Percentiles rank a stretch among this genome's conserved stretches.
Conservation (phyloP, 306 rosid species). For the Echinosophora koreensis region DNA sequence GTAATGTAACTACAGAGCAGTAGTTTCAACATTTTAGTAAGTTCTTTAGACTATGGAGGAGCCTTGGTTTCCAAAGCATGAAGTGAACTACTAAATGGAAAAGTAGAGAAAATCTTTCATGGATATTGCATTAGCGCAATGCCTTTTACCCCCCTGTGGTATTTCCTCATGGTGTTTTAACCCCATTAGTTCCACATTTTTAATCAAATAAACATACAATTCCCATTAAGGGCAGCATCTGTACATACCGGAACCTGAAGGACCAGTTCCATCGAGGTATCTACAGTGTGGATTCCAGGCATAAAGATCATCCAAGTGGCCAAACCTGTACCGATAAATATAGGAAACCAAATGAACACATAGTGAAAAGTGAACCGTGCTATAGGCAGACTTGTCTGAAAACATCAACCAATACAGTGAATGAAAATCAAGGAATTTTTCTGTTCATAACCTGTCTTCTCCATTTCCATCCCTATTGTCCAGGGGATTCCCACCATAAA, state of each 20-base stretch:
- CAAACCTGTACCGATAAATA: conserved; percentile 67
- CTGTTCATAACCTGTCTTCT: conserved; percentile 74
- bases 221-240: conserved; percentile 15
- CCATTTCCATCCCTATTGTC: conserved; percentile 81
- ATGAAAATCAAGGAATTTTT: conserved; percentile 34
- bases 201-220: conserved; percentile 32
- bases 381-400: conserved; percentile 34
- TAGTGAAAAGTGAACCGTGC: background rate
- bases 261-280: conserved; percentile 86
- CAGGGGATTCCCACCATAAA: conserved; percentile 83
- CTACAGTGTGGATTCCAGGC: conserved; percentile 97
- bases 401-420: conserved; percentile 25
- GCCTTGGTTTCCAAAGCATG: conserved; percentile 19
- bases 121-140: background rate
- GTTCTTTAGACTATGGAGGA: conserved; percentile 19
- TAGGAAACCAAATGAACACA: conserved; percentile 17
- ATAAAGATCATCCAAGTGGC: conserved; percentile 90
- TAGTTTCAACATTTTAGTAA: conserved; percentile 31
- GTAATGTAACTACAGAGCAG: conserved; percentile 14
- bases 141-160: conserved; percentile 7
- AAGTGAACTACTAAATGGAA: conserved; percentile 6
- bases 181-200: conserved; percentile 13
- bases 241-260: conserved; percentile 69
- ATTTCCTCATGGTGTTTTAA: conserved; percentile 19
- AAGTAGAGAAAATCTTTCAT: conserved; percentile 25